Evolutionary conservation across 371 early-diverging fungal genomes (phyloP).

Genomic region (Rhizomucor pusillus): DNA sequence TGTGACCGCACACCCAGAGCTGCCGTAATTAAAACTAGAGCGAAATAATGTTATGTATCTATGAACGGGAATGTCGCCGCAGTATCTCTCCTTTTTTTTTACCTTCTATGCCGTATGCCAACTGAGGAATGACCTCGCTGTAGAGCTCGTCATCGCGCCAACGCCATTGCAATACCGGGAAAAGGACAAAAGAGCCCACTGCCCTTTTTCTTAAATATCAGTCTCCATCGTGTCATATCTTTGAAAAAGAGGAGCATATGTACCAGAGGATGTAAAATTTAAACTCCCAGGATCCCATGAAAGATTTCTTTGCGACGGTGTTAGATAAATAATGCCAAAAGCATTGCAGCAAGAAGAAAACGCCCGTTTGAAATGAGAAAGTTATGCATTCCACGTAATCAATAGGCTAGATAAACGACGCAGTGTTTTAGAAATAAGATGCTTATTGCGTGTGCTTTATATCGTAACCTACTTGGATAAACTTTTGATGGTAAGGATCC

Average conservation of each 20-base stretch:
- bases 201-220: constrained; percentile 27
- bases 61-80: neutral
- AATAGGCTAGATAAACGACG: constrained; percentile 14
- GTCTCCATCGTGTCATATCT: neutral
- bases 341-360: constrained; percentile 31
- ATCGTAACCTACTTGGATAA: constrained; percentile 24
- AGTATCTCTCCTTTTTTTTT: neutral
- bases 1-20: constrained; percentile 40
- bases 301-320: constrained; percentile 23
- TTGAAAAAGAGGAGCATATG: too few species aligned
- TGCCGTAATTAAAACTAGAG: constrained; percentile 33
- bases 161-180: constrained; percentile 45
- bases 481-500: constrained; percentile 28
- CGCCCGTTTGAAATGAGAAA: constrained; percentile 21
- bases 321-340: constrained; percentile 34
- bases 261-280: constrained; percentile 33
- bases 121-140: constrained; percentile 42
- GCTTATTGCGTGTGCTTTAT: neutral
- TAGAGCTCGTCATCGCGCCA: constrained; percentile 21
- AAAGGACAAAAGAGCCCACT: constrained; percentile 34
- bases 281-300: constrained; percentile 38
- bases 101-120: constrained; percentile 46
- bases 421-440: neutral
- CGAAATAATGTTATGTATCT: neutral
- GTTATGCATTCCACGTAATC: constrained; percentile 27